Evolutionary conservation across 805 yeast species (phyloP).

Genomic region (Candida berthetii): DNA sequence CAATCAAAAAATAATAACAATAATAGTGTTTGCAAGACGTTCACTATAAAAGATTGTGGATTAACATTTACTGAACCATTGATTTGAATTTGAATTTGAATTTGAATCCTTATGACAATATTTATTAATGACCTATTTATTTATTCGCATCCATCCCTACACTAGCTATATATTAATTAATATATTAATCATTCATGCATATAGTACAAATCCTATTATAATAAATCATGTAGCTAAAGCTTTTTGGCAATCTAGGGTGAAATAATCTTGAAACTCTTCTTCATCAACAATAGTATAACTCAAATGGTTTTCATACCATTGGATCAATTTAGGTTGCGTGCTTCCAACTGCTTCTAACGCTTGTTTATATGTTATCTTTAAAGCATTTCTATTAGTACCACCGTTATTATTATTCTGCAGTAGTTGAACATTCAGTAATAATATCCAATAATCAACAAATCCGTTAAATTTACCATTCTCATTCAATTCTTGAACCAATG

Average conservation of each 20-base stretch:
- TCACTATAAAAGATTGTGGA: neutral
- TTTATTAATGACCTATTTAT: neutral
- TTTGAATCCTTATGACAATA: too few relatives aligned
- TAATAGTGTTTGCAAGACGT: neutral
- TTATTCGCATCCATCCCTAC: too few relatives aligned
- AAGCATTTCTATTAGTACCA: neutral
- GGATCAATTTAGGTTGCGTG: neutral
- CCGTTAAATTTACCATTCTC: neutral
- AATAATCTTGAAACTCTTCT: neutral
- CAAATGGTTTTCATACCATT: constrained; percentile 20
- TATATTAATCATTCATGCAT: neutral
- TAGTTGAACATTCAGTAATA: neutral
- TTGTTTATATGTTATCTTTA: neutral
- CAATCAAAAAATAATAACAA: neutral
- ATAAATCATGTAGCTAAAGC: neutral
- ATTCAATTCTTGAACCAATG: constrained; percentile 16
- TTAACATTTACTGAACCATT: neutral
- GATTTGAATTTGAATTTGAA: too few relatives aligned
- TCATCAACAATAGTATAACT: constrained; percentile 12
- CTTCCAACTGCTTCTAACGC: neutral
- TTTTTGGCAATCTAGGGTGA: neutral
- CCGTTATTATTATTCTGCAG: neutral
- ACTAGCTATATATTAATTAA: too few relatives aligned
- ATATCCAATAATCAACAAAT: constrained; percentile 1
- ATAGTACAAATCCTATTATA: neutral